phyloP scores from a whole-genome alignment of 148 eudicot genomes.

The Silene latifolia region DNA sequence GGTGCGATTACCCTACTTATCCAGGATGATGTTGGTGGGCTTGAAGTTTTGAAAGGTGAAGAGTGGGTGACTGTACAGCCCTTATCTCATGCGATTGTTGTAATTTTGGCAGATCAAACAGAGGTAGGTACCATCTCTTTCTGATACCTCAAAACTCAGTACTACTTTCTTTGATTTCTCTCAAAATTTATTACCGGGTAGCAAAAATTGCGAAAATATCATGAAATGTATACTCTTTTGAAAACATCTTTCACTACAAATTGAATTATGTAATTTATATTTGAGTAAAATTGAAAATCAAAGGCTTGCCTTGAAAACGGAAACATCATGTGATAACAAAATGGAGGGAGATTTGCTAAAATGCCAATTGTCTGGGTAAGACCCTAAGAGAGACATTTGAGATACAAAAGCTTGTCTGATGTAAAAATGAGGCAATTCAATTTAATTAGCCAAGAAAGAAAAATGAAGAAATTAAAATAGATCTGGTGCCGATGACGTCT shows the following conservation, averaged over 20 bases:
- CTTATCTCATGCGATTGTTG: constrained; percentile 64
- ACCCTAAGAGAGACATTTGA: too few relatives aligned
- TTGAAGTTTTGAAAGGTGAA: constrained; percentile 75
- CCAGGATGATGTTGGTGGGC: constrained; percentile 89
- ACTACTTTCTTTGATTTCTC: neutral
- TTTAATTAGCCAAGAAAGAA: too few relatives aligned
- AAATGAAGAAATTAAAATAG: too few relatives aligned
- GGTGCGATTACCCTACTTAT: constrained; percentile 83
- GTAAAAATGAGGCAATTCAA: too few relatives aligned
- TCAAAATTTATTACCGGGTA: neutral
- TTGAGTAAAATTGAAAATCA: neutral
- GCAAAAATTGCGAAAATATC: too few relatives aligned
- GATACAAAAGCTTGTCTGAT: too few relatives aligned
- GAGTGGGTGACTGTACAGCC: constrained; percentile 82
- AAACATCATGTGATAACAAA: too few relatives aligned
- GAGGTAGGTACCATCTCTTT: constrained; percentile 73
- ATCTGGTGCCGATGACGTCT: neutral
- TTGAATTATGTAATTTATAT: neutral
- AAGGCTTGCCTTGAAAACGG: too few relatives aligned
- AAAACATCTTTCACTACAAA: neutral
- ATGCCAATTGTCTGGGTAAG: too few relatives aligned
- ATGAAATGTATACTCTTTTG: neutral
- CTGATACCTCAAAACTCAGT: neutral
- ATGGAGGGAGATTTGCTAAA: too few relatives aligned
- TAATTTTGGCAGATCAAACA: constrained; percentile 86